Evolutionary conservation across 2,329 filamentous ascomycete species (phyloP), one percentile per base, ranked within the genome.

Genomic region (Colletotrichum nymphaeae): DNA sequence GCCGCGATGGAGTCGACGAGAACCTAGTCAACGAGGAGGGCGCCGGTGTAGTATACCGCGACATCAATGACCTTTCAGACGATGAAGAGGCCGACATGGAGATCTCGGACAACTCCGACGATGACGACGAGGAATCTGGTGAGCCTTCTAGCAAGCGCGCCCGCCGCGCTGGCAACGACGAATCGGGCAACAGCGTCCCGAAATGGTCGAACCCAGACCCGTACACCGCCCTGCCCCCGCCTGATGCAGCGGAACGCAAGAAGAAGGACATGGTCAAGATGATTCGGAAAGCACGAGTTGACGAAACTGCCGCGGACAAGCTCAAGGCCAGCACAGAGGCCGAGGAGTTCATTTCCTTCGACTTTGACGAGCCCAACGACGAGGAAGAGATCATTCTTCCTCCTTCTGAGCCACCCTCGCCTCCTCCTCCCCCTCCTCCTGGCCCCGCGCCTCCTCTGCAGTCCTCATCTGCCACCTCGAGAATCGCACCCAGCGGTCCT

Each of bases 161-260:
- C 3, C 84, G 86, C 11, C 80, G 78, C 5, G 64, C 78, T 11
- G 76, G 76, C 2, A 74, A 80, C 5, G 75, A 78, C 19, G 80
- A 84, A n/a, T 79, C 82, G 26, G 85, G 83, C 74, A 80, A 86
- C 67, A 83, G 85, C 16, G 83, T 81, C 5, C 95, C 95, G 3
- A 95, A 93, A 81, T 98, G 96, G 96, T 98, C 95, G 5, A 98
- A 98, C 77, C 95, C 96, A 4, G 96, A 98, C 80, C 95, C 95
- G 0, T 98, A 98, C 82, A 97, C 94, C 6, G 93, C 91, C 2
- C 86, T 98, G 11, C 96, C 96, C 9, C 95, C 95, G 7, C 90
- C 92, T 0, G 93, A 95, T 76, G 70, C 70, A 67, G 87, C 86
- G 5, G 87, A 90, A 52, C 88, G 89, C 24, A 97, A 97, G 83